Evolutionary conservation across 1,139 yeast genomes (phyloP), one percentile per base, ranked within the genome.

Genomic region (Hanseniaspora uvarum): DNA sequence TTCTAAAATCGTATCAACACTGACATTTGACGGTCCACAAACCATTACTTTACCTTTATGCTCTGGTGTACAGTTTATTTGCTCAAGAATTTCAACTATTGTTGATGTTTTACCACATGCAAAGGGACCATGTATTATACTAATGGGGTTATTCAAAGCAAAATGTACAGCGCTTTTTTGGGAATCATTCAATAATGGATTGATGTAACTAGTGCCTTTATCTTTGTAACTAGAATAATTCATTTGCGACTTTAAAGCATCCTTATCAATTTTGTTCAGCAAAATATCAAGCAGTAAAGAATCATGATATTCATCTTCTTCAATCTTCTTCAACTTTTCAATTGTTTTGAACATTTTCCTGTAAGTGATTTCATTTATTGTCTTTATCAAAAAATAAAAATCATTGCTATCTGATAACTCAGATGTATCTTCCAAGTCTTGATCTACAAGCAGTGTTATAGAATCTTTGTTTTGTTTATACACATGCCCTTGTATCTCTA

Each of bases 21-120:
- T 81, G n/a, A 88, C 83, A 64, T 92, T 92, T 0, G 97, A 89
- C 0, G 97, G 95, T 0, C 96, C 97, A 69, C 97, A 89, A 0
- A 92, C 94, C 41, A 92, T 71, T 0, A 92, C 82, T 52, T 92
- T 72, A 59, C 84, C 81, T 8, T 81, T 80, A 14, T 70, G 70
- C 16, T 71, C 72, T 11, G 40, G 40, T 2, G n/a, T 10, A 6
- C 40, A 40, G 0, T 83, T 76, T 55, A 87, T 70, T 63, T 89
- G 96, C 50, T 84, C 78, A 40, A 88, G 82, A 11, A 86, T 70
- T 62, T 92, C 97, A n/a, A 89, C 80, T 8, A 92, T 62, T 0
- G 97, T 89, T 58, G 83, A 83, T 0, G 98, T 92, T 62, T 83
- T 83, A 18, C 89, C 89, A 0, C 88, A 83, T 0, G 89, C 89